phyloP scores from a whole-genome alignment of 345 rosid species.

The Syzygium aromaticum region DNA sequence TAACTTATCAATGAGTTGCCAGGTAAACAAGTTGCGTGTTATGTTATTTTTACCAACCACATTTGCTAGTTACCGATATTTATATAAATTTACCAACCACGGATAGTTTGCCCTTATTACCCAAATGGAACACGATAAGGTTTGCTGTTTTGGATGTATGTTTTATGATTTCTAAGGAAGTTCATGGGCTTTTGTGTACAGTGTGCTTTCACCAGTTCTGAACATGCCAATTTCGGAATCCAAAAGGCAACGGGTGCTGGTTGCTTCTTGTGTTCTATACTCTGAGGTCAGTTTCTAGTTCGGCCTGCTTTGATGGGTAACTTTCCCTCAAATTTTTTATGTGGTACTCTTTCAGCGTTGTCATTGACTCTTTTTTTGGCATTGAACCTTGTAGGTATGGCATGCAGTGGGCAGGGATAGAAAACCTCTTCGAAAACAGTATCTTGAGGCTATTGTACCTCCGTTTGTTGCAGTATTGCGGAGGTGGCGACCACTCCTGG shows the following conservation, averaged over 20 bases:
- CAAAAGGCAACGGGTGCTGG: conserved; percentile 94
- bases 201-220: conserved; percentile 94
- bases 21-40: not conserved
- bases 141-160: not conserved
- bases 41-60: not conserved
- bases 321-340: not conserved
- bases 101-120: not conserved
- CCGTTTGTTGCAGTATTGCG: conserved; percentile 96
- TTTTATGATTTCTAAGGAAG: not conserved
- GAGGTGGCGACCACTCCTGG: conserved; percentile 97
- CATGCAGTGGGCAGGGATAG: conserved; percentile 87
- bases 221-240: conserved; percentile 98
- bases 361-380: not conserved
- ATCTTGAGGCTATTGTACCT: conserved; percentile 89
- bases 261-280: conserved; percentile 91
- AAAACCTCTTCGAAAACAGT: conserved; percentile 83
- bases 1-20: not conserved
- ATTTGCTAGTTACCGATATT: not conserved
- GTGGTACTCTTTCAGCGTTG: not conserved
- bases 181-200: conserved; percentile 21
- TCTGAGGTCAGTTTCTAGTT: conserved; percentile 79
- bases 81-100: not conserved
- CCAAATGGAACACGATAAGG: not conserved
- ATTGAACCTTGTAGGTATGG: conserved; percentile 53
- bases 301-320: not conserved